Base-by-base conservation (phyloP, 768 basidiomycete species). In the Leccinum pellstonianum region DNA sequence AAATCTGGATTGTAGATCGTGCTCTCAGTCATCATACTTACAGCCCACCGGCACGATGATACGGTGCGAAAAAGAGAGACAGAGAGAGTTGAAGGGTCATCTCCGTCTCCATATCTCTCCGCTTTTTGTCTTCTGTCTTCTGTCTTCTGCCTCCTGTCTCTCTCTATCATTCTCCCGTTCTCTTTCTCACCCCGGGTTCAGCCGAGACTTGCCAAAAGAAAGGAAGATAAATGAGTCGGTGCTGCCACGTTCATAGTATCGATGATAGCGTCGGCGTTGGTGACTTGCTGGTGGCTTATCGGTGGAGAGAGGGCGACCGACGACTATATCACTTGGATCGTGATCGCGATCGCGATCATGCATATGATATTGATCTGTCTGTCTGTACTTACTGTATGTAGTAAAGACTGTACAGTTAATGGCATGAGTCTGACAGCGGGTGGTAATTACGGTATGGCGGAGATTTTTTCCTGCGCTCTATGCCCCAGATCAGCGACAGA, bases 381-480 rank as follows among this genome's bases (percentile, higher is more conserved):
- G 43, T 19, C 41, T 12, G 41, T 19, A 43, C 41, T 19, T 43
- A 11, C 41, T 43, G 41, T 19, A 43, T 19, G n/a, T 43, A 43
- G 41, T 43, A 43, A 43, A 43, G n/a, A 46, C 33, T 35, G 9
- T 46, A 19, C 11, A 46, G 19, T 46, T 19, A 46, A 46, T 19
- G 43, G 10, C 19, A 19, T 43, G 41, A 0, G 10, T 43, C 2
- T 69, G 66, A 63, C 66, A 66, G 66, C 58, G 57, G 11, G 52
- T 25, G 19, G 33, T 14, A 11, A 46, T 68, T 70, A 69, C 68
- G 68, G 27, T 50, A 70, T 54, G n/a, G 43, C 57, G 11, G 57
- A 62, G 58, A 27, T 10, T 38, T 67, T 35, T 69, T 68, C 67
- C 60, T 68, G 61, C 70, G 69, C 69, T 59, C 67, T 70, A 70